These are phyloP conservation scores for Pythium phragmitis DNA, from an alignment of 352 stramenopile genomes.

Conservation along the genomic window DNA sequence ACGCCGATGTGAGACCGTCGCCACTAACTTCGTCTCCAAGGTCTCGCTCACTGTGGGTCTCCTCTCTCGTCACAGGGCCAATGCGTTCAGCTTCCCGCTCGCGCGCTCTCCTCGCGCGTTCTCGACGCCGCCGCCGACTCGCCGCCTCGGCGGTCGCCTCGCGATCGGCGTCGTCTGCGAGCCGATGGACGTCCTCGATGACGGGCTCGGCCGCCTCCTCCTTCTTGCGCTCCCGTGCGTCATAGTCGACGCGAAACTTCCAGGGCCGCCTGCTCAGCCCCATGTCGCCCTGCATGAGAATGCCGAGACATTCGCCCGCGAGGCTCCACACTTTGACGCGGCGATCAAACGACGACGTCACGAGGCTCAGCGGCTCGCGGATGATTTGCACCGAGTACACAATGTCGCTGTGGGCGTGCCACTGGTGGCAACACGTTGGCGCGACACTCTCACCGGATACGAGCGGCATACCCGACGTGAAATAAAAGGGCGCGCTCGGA, in stretches of 20 bases:
- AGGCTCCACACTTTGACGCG: slow-evolving; percentile 75
- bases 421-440: slow-evolving; percentile 45
- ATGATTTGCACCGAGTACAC: slow-evolving; percentile 80
- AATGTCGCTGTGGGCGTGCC: slow-evolving; percentile 71
- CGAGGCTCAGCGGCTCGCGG: slow-evolving; percentile 56
- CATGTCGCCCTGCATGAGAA: slow-evolving; percentile 74
- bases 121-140: slow-evolving; percentile 1
- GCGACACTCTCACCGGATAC: neutral
- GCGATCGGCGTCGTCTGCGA: slow-evolving; percentile 25
- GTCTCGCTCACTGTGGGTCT: neutral
- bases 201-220: slow-evolving; percentile 50
- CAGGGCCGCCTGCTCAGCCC: slow-evolving; percentile 46
- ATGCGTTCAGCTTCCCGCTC: neutral
- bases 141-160: neutral
- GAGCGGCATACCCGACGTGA: slow-evolving; percentile 50
- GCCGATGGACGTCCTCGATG: slow-evolving; percentile 56
- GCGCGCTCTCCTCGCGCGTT: slow-evolving; percentile 8
- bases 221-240: slow-evolving; percentile 67
- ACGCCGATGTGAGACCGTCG: neutral
- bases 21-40: neutral
- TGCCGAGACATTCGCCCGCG: slow-evolving; percentile 60
- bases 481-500: slow-evolving; percentile 58
- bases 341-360: slow-evolving; percentile 80
- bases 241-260: slow-evolving; percentile 75
- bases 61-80: neutral